Base-by-base conservation (phyloP, 2,329 filamentous ascomycete species). In the Xylaria sp. region DNA sequence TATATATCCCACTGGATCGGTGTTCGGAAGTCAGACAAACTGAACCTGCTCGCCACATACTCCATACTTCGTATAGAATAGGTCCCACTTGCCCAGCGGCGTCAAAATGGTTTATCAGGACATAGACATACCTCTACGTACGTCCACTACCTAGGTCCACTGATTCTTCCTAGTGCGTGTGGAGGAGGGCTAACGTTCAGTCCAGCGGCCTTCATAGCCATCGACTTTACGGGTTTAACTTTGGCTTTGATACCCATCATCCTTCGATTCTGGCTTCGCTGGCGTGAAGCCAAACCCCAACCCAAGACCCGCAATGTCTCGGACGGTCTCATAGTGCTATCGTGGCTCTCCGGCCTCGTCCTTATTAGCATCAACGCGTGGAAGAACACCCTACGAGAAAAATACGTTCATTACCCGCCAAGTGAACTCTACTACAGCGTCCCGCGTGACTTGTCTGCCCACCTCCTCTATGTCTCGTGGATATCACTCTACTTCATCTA, bases 401-500 rank as follows among this genome's bases (percentile, higher is more conserved):
- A 34, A 12, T 74, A 72, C 62, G 21, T 72, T 14, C 56, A 70
- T 42, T 61, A 65, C 11, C 72, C 73, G 14, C 51, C 64, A 4
- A 53, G 32, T 14, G 69, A 71, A 50, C 73, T 74, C 32, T 74
- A 73, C 64, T 74, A 74, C 57, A 63, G 71, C 24, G 73, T 74
- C 0, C 73, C 73, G 39, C 55, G 48, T 11, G 32, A 36, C 17
- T 36, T 71, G 12, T 70, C 72, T 3, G 68, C 68, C 6, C 64
- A 75, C 39, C 65, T 75, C 11, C 72, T 74, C 5, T 74, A 74
- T 60, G 68, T 74, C 11, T 75, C 73, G 0, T 75, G 73, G 73
- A 61, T 74, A 27, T 75, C 72, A 19, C 71, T 75, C 19, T 75
- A 67, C 50, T 75, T 73, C 67, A 73, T 75, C 56, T 75, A 75